Base-by-base conservation (phyloP, 2,329 filamentous ascomycete species). In the Fusarium nurragi region DNA sequence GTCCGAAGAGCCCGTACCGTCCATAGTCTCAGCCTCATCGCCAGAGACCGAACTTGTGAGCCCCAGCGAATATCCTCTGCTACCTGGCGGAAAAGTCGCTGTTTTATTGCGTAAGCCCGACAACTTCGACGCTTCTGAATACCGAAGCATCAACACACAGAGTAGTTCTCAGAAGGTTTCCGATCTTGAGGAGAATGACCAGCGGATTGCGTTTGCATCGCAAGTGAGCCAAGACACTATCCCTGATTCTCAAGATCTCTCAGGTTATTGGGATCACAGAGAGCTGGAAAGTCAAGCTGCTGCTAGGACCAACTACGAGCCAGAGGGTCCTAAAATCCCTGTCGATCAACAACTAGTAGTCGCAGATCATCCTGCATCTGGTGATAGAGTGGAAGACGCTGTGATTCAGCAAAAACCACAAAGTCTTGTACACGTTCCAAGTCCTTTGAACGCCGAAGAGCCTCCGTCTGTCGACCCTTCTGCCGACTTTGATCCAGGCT, bases 161-260 rank as follows among this genome's bases (percentile, higher is more conserved):
- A 65, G 61, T 23, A 75, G 73, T 28, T 71, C 64, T 11, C 64
- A 71, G 50, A 60, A 21, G 14, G 21, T 80, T 10, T 73, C 74
- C 6, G 74, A 77, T 40, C 75, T 76, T 21, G 78, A 79, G 43
- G 72, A 74, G 34, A 67, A 75, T 44, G 77, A 78, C 60, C 69
- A 71, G 21, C 71, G 73, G 38, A 54, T 76, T 39, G 54, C 67
- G 12, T 48, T 80, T 53, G 61, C 73, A 18, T 70, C 73, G 6
- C 65, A 73, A 23, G 55, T 75, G 34, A 80, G 76, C 54, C 73
- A 76, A 50, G 64, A 65, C 23, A 81, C 78, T 5, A 78, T 83
- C 22, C 79, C 79, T 0, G 80, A 83, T 57, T 83, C 81, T 1
- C 79, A 82, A 57, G 79, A 78, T 30, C 64, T 60, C 11, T 74